Base-by-base conservation (phyloP, 1,139 yeast species). In the Diutina rugosa region DNA sequence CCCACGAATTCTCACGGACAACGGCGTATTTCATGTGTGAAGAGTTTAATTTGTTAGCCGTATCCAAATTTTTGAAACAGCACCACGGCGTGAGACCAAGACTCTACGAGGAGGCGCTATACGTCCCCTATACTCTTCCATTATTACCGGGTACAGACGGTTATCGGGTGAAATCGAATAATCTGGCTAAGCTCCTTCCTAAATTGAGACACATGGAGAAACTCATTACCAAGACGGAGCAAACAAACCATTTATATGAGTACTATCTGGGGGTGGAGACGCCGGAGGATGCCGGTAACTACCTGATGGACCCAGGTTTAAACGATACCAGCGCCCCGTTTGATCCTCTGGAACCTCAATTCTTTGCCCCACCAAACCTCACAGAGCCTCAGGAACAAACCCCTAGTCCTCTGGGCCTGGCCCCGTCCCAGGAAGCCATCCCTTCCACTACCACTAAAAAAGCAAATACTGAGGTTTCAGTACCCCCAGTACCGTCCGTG, bases 11-110 rank as follows among this genome's bases (percentile, higher is more conserved):
- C 62, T 84, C 96, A 44, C 71, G 98, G 59, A 90, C 90, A 61
- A 90, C 98, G 0, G 97, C 97, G 0, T 91, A 91, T 67, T 81
- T 90, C 62, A 84, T 90, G 8, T 84, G 96, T 30, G 97, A 90
- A 58, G 90, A 87, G 28, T 85, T 90, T 65, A 78, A 87, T 63
- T 70, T 91, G 56, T 76, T 77, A 47, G 75, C 81, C 2, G 82
- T 90, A 1, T 78, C 87, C 0, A 77, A 78, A 56, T 91, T 88
- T 63, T 69, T 91, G 51, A 74, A 79, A 53, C 76, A 78, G 16
- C 77, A 85, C 56, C 98, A 91, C 67, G 85, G 85, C 63, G 95
- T 90, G 2, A 80, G 88, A 29, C 96, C 97, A 1, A 73, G 97
- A 59, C 68, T 87, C 32, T 91, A 91, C 63, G 97, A 91, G 67